Base-by-base conservation (phyloP, 768 basidiomycete genomes). In the Mycena olivaceomarginata region DNA sequence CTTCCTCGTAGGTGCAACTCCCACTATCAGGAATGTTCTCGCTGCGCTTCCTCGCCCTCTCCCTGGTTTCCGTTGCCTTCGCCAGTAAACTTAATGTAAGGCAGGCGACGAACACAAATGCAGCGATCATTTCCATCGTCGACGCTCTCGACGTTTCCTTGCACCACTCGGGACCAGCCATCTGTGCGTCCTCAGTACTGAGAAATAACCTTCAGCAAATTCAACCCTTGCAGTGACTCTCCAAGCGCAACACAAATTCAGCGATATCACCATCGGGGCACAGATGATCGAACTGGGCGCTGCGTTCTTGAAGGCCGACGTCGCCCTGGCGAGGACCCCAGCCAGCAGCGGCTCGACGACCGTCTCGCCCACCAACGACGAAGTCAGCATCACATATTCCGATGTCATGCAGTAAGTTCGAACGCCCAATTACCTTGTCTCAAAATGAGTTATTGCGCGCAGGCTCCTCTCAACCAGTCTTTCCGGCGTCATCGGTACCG, bases 291-390 rank as follows among this genome's bases (percentile, higher is more conserved):
- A 6, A 13, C 25, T 77, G n/a, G 75, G 66, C n/a, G 37, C 64
- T 6, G 46, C 75, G 6, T 80, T 74, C 57, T 0, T 43, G n/a
- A 45, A 69, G 31, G 72, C 73, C 7, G 66, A 51, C 15, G 18
- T 22, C n/a, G 40, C 51, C 51, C 79, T 80, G 16, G 39, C 51
- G 9, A 41, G 11, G 12, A 80, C 70, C 20, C 69, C 76, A 6
- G 73, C 68, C 13, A 77, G 76, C 70, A 71, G 60, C 5, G 79
- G 79, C 67, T 80, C 79, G 22, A 75, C 68, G 15, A 77, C 76
- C 3, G 69, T 72, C 3, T 37, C n/a, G 15, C 79, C 79, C 12
- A 80, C 79, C 8, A 77, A 80, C 72, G 79, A 80, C 43, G 76
- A 80, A 6, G 72, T 80, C 39, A 72, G 76, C 40, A 68, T 77